These are phyloP conservation scores for Lentinula guzmanii DNA, from an alignment of 768 basidiomycete species.

Conservation along the genomic window DNA sequence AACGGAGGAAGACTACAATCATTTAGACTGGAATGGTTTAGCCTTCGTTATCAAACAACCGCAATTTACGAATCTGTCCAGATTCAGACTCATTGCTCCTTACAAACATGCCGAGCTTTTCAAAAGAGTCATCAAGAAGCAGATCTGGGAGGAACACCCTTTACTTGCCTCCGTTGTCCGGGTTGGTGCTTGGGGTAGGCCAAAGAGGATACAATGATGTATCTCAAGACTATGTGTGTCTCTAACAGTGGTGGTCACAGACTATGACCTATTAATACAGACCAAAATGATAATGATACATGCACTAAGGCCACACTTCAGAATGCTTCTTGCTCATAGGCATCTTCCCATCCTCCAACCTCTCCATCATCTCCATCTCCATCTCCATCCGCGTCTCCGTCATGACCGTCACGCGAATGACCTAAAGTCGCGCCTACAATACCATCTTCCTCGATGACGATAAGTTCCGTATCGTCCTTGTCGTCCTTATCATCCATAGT, in stretches of 20 bases:
- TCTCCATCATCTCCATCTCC: conserved; percentile 42
- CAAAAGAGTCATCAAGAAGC: neutral
- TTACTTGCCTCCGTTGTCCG: neutral
- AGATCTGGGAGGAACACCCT: neutral
- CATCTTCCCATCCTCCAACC: conserved; percentile 41
- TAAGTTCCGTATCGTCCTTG: conserved; percentile 36
- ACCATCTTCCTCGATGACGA: conserved; percentile 38
- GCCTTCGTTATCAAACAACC: neutral
- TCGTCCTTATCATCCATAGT: conserved; percentile 29
- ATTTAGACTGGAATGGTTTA: neutral
- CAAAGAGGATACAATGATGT: neutral
- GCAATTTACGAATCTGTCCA: neutral
- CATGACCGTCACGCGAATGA: conserved; percentile 16
- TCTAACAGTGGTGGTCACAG: no score
- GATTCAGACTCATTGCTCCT: neutral
- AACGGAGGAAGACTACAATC: neutral
- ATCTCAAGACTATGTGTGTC: no score
- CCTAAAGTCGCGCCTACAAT: conserved; percentile 22
- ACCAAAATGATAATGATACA: neutral
- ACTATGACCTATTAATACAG: neutral
- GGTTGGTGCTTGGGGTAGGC: neutral
- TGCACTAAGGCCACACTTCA: no score
- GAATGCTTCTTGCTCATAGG: conserved; percentile 63
- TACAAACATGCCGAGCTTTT: neutral
- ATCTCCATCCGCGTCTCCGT: conserved; percentile 44